phyloP scores from a whole-genome alignment of 73 alveolate genomes.

The Paramecium bursaria region DNA sequence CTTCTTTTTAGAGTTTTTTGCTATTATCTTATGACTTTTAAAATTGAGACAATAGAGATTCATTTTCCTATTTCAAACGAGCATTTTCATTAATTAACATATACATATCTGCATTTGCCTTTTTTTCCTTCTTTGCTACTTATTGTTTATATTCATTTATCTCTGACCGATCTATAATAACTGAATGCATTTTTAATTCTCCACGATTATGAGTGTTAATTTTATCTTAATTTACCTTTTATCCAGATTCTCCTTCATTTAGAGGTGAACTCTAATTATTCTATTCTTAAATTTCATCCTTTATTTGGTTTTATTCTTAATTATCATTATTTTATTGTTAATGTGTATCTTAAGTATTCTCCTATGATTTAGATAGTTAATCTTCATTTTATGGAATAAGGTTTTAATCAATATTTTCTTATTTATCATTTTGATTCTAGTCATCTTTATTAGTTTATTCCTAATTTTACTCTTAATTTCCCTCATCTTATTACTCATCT shows the following conservation, averaged over 20 bases:
- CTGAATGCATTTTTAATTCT: background rate
- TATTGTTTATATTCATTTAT: background rate
- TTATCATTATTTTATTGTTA: background rate
- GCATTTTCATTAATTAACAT: slow-evolving; percentile 25
- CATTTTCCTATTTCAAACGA: slow-evolving; percentile 11
- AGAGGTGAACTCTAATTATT: background rate
- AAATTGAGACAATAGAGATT: background rate
- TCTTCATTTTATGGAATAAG: too few species aligned
- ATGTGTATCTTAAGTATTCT: background rate
- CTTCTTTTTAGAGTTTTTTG: slow-evolving; percentile 6
- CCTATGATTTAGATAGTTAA: too few species aligned
- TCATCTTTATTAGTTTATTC: too few species aligned
- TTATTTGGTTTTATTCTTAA: background rate
- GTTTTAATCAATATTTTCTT: too few species aligned
- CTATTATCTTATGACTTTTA: background rate
- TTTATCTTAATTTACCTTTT: background rate
- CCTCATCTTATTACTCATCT: too few species aligned
- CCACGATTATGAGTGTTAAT: too few species aligned
- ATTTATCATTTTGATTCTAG: too few species aligned
- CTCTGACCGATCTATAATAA: background rate
- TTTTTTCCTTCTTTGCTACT: background rate
- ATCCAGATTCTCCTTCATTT: background rate
- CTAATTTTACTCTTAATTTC: too few species aligned
- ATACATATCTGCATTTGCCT: slow-evolving; percentile 5
- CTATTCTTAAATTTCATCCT: background rate